A percentile compares a stretch with the other conserved stretches of the same genome.
Conservation (phyloP, 768 basidiomycete genomes). For the Panellus pusillus region DNA sequence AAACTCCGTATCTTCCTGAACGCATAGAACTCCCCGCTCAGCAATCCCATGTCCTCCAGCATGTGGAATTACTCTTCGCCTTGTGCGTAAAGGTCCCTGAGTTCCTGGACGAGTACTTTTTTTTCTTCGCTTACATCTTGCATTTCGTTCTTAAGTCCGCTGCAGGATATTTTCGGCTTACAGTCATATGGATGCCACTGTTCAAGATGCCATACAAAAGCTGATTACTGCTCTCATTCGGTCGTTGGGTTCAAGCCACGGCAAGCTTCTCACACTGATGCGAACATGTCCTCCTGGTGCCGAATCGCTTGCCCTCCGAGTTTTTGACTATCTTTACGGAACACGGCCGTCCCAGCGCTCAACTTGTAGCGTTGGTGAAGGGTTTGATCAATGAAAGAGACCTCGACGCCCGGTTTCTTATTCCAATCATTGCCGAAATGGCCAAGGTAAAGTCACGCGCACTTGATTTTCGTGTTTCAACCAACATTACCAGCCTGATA, state of each 20-base stretch:
- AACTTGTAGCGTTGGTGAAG: constrained; percentile 87
- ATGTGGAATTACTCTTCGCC: constrained; percentile 92
- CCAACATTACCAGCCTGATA: constrained; percentile 65
- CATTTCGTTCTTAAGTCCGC: constrained; percentile 13
- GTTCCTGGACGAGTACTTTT: constrained; percentile 81
- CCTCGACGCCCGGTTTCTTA: constrained; percentile 89
- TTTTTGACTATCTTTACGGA: constrained; percentile 93
- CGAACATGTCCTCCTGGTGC: constrained; percentile 83
- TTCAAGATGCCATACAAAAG: constrained; percentile 82
- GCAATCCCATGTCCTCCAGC: constrained; percentile 82
- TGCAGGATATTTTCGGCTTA: constrained; percentile 85
- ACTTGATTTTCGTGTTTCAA: constrained; percentile 2
- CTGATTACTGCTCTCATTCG: constrained; percentile 88
- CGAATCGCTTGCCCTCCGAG: constrained; percentile 84
- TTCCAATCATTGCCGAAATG: constrained; percentile 97
- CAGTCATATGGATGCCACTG: constrained; percentile 76
- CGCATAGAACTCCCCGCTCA: constrained; percentile 74
- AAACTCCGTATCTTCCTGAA: constrained; percentile 77
- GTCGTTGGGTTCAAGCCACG: constrained; percentile 82
- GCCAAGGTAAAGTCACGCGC: constrained; percentile 69
- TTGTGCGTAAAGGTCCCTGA: constrained; percentile 88
- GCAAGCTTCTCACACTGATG: constrained; percentile 86
- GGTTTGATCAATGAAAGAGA: constrained; percentile 82
- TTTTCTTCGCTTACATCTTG: not conserved
- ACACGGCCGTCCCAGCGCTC: constrained; percentile 73